Base-by-base conservation (phyloP, 1,284 basidiomycete genomes). In the Apiotrichum porosum region DNA sequence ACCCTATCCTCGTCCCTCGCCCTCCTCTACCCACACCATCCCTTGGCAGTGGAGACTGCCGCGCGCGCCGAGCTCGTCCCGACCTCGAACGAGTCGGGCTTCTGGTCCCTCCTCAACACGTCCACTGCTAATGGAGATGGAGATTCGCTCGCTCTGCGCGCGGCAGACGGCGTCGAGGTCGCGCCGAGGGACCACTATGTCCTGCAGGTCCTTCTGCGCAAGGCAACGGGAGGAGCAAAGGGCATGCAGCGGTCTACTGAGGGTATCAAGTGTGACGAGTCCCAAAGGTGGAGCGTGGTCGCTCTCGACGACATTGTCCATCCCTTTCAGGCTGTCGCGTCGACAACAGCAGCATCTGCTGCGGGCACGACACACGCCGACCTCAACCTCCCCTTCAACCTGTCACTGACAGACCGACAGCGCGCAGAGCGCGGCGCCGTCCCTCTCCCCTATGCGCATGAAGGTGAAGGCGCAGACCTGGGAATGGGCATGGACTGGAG, bases 381-480 rank as follows among this genome's bases (percentile, higher is more conserved):
- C 56, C 70, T 87, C 35, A 57, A 67, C 35, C 47, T 71, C 22
- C 65, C 88, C 0, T 95, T 95, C 78, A 93, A 93, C 67, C 79
- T 95, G 22, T 80, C 76, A 49, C 80, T 94, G 43, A 93, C 89
- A n/a, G 77, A 81, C 14, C 79, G 84, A n/a, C 91, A 95, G 66
- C 83, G 85, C 62, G 79, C 80, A 52, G 83, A 84, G 14, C 79
- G 88, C 43, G 83, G 86, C 1, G 78, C 81, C 42, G 89, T 94
- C 2, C 86, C 87, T 12, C 71, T 94, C 30, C 91, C 91, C 6
- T 94, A 93, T 63, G 85, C 79, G 5, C 88, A 91, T 60, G 81
- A 86, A 75, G 85, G 87, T 80, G 68, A 67, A 68, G 62, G 68
- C 2, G 51, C 49, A 6, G 55, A 57, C 31, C 31, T 57, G 10